Evolutionary conservation across 2,329 filamentous ascomycete species (phyloP).

Genomic region (Myriosclerotinia duriaeana): DNA sequence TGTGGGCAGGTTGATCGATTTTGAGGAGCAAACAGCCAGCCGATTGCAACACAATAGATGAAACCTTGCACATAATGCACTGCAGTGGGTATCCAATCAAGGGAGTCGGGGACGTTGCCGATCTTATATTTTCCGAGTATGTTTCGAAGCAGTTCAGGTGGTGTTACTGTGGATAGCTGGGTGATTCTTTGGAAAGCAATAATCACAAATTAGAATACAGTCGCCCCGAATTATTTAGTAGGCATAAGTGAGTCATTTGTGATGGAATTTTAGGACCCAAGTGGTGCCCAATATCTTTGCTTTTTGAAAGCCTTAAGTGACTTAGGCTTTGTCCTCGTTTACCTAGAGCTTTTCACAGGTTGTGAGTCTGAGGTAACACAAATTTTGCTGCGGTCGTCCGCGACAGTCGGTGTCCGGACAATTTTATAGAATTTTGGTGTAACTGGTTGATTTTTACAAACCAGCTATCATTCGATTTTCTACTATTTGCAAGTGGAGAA

Average conservation of each 20-base stretch:
- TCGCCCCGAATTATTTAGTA: not conserved
- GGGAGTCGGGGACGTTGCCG: no score
- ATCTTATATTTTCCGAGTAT: not conserved
- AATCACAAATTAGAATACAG: not conserved
- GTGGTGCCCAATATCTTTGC: not conserved
- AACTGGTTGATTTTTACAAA: not conserved
- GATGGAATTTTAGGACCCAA: not conserved
- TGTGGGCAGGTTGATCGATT: not conserved
- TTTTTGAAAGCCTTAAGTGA: not conserved
- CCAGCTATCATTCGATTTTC: not conserved
- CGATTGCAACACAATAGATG: not conserved
- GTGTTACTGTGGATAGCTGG: no score
- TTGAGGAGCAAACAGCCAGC: not conserved
- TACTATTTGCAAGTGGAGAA: not conserved
- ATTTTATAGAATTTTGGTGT: not conserved
- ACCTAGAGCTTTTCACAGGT: not conserved
- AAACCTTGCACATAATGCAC: not conserved
- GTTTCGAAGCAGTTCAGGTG: not conserved
- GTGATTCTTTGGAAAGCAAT: not conserved
- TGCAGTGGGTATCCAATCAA: no score
- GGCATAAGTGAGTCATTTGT: not conserved
- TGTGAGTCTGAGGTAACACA: not conserved
- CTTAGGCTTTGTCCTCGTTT: not conserved
- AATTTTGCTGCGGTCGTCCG: not conserved
- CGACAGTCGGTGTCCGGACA: not conserved